Percentiles rank a stretch among this genome's conserved stretches.
phyloP scores from a whole-genome alignment of 352 stramenopile genomes.

The Pythium utonaiense region DNA sequence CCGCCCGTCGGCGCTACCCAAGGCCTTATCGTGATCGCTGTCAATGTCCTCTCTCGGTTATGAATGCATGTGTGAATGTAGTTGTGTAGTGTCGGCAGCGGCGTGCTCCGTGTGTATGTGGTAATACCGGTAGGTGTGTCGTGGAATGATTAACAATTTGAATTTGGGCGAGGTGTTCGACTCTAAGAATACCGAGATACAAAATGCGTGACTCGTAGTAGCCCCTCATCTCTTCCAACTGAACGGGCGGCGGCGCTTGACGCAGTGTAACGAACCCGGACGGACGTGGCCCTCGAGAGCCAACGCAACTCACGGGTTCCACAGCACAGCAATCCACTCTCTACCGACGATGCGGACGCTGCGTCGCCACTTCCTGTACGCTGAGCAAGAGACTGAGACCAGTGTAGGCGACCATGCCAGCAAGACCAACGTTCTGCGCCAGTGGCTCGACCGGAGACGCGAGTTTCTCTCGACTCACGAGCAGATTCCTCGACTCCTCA shows the following conservation, averaged over 20 bases:
- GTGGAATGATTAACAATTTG: not conserved
- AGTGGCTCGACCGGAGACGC: slow-evolving; percentile 51
- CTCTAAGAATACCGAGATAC: not conserved
- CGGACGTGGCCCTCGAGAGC: no score
- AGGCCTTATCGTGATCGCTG: not conserved
- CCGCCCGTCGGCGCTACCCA: slow-evolving; percentile 13
- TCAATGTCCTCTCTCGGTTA: not conserved
- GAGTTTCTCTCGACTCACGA: slow-evolving; percentile 28
- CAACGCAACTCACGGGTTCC: no score
- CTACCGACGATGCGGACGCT: slow-evolving; percentile 10
- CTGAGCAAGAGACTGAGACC: slow-evolving; percentile 49
- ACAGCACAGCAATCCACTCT: not conserved
- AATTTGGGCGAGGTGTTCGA: not conserved
- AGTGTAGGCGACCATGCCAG: slow-evolving; percentile 52
- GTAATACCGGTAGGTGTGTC: not conserved
- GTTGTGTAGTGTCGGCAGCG: no score
- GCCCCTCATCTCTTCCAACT: not conserved
- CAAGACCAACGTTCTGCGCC: slow-evolving; percentile 40
- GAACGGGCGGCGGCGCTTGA: not conserved
- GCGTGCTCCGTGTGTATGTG: no score
- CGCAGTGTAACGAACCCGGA: slow-evolving; percentile 1
- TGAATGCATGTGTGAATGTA: not conserved
- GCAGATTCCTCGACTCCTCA: slow-evolving; percentile 31
- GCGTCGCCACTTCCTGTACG: slow-evolving; percentile 63
- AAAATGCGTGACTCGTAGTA: not conserved